These are phyloP conservation scores for Zymoseptoria crescenta DNA, from an alignment of 2,329 filamentous ascomycete genomes.

Conservation along the genomic window DNA sequence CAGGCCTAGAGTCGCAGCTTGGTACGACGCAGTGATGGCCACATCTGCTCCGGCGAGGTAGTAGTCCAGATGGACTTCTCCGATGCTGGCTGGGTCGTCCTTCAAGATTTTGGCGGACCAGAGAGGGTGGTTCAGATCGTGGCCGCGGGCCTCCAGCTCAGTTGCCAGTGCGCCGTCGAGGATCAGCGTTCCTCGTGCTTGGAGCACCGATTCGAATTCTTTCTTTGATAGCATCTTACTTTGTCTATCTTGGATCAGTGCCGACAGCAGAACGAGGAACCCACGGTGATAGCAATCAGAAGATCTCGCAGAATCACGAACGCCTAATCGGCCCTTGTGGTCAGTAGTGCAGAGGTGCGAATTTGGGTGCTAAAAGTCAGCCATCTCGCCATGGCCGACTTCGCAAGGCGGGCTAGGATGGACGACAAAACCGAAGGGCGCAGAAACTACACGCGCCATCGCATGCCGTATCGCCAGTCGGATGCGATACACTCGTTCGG, in stretches of 20 bases:
- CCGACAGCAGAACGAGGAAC: neutral
- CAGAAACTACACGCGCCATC: neutral
- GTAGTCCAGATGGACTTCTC: slow-evolving; percentile 39
- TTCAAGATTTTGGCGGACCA: slow-evolving; percentile 40
- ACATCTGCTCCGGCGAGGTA: slow-evolving; percentile 39
- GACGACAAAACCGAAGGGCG: neutral
- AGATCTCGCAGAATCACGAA: neutral
- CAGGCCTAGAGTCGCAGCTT: slow-evolving; percentile 38
- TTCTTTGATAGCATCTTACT: slow-evolving; percentile 18
- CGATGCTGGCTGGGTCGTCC: slow-evolving; percentile 35
- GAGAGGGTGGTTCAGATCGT: slow-evolving; percentile 36
- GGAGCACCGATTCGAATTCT: slow-evolving; percentile 19
- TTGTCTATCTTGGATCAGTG: neutral
- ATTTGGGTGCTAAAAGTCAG: neutral
- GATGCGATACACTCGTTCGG: neutral
- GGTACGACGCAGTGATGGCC: slow-evolving; percentile 42
- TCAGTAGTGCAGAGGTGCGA: neutral
- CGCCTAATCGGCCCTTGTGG: neutral
- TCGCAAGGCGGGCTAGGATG: neutral
- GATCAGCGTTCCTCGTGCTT: slow-evolving; percentile 27
- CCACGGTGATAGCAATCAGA: neutral
- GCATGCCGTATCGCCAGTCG: neutral
- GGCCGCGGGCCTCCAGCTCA: slow-evolving; percentile 38
- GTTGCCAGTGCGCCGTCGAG: slow-evolving; percentile 44
- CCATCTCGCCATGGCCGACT: neutral